Conservation (phyloP, 2,329 filamentous ascomycete genomes). For the Elsinoe perseae region DNA sequence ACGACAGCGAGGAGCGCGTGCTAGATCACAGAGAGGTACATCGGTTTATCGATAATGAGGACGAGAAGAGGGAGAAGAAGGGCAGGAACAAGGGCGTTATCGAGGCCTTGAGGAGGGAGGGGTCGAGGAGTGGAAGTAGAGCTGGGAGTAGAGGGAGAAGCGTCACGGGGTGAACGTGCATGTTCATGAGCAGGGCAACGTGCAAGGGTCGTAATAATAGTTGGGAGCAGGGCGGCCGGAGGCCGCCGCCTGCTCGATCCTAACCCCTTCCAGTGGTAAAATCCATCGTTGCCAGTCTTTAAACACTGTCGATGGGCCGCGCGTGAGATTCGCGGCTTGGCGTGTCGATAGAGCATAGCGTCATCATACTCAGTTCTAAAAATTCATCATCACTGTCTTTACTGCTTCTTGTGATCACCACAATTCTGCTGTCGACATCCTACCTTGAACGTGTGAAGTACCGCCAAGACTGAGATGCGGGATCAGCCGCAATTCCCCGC, state of each 20-base stretch:
- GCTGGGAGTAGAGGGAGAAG: neutral
- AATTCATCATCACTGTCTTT: too few relatives aligned
- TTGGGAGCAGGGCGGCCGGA: neutral
- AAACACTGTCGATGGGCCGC: conserved; percentile 14
- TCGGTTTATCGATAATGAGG: conserved; percentile 61
- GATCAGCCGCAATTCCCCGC: too few relatives aligned
- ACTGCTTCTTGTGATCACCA: too few relatives aligned
- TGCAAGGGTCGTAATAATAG: neutral
- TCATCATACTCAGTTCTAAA: too few relatives aligned
- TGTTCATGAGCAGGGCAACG: neutral
- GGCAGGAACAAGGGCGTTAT: conserved; percentile 28
- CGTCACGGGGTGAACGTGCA: neutral
- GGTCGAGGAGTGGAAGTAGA: conserved; percentile 22
- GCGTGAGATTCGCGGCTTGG: conserved; percentile 18
- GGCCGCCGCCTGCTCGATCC: neutral
- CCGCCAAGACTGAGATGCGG: too few relatives aligned
- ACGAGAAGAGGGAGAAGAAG: conserved; percentile 30
- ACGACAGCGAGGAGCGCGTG: conserved; percentile 61
- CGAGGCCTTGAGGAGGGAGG: conserved; percentile 24
- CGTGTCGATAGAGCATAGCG: conserved; percentile 19
- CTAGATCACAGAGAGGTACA: conserved; percentile 83
- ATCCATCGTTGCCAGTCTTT: conserved; percentile 9
- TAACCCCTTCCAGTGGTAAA: neutral
- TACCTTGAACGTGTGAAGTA: too few relatives aligned
- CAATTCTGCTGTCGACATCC: too few relatives aligned